A percentile compares a stretch with the other conserved stretches of the same genome.
These are phyloP conservation scores for Bertia moriformis DNA, from an alignment of 2,329 filamentous ascomycete genomes.

Conservation along the genomic window DNA sequence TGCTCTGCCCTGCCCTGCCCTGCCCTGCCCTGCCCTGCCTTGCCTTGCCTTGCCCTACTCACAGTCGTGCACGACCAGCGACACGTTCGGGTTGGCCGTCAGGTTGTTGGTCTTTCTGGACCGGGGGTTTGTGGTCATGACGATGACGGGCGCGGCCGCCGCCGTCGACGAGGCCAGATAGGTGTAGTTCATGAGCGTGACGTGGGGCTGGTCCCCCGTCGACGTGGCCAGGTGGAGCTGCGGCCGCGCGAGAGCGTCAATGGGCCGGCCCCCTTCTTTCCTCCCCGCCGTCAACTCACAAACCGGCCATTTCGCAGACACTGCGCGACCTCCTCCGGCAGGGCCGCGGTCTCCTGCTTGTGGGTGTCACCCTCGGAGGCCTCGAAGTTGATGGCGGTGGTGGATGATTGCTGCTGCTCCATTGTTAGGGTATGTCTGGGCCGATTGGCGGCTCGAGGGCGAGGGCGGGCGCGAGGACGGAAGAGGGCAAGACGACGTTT, in stretches of 20 bases:
- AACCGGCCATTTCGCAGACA: neutral
- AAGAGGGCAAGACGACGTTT: too few species aligned
- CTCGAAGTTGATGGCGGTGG: neutral
- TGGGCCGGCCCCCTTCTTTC: too few species aligned
- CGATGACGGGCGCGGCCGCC: neutral
- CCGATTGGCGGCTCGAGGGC: too few species aligned
- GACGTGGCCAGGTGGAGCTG: neutral
- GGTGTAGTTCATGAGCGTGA: neutral
- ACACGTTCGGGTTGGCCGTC: neutral
- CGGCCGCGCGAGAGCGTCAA: too few species aligned
- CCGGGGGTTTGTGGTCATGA: neutral
- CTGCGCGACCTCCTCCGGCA: neutral
- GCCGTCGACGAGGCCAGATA: neutral
- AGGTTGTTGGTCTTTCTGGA: neutral
- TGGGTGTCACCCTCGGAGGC: neutral
- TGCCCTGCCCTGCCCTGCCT: too few species aligned
- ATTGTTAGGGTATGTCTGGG: too few species aligned
- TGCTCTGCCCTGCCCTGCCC: too few species aligned
- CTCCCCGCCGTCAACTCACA: neutral
- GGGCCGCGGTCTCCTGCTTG: neutral
- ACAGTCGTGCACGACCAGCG: neutral
- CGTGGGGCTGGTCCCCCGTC: neutral
- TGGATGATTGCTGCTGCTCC: too few species aligned
- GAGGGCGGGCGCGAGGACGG: too few species aligned
- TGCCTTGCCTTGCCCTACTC: too few species aligned